Conservation (phyloP, 164 flowering plant genomes). For the Umbellularia californica region DNA sequence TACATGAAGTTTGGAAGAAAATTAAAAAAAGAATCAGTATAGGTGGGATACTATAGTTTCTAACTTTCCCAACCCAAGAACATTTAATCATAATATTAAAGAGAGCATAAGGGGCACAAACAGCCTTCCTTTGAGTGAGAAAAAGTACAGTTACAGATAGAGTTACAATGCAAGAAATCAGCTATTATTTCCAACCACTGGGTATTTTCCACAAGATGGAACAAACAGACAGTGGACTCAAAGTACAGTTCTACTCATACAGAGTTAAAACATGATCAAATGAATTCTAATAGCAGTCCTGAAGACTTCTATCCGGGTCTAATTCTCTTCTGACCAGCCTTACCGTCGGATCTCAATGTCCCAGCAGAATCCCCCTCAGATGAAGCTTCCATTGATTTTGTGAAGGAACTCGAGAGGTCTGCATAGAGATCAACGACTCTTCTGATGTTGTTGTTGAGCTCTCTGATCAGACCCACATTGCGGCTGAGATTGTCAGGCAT, state of each 20-base stretch:
- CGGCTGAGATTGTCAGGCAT: conserved; percentile 63
- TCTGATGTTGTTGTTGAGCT: conserved; percentile 77
- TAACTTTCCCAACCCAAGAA: not conserved
- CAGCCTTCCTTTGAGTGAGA: conserved; percentile 15
- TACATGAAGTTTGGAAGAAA: too few species aligned
- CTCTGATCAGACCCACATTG: conserved; percentile 75
- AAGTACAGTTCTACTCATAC: conserved; percentile 4
- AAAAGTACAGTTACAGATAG: conserved; percentile 4
- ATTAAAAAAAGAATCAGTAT: not conserved
- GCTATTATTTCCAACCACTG: conserved; percentile 18
- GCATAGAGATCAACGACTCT: conserved; percentile 81
- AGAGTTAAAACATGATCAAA: not conserved
- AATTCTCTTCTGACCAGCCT: conserved; percentile 63
- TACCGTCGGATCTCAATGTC: conserved; percentile 51
- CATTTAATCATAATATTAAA: not conserved
- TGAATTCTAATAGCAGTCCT: not conserved
- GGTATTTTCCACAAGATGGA: not conserved
- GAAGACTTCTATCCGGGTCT: conserved; percentile 38
- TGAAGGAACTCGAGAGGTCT: conserved; percentile 58
- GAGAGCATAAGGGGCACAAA: conserved; percentile 1
- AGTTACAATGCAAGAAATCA: conserved; percentile 20
- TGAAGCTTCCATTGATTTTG: conserved; percentile 60
- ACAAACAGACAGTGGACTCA: not conserved
- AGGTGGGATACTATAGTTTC: not conserved
- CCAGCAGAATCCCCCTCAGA: conserved; percentile 69